These are phyloP conservation scores for Ziziphus jujuba DNA, from an alignment of 306 rosid genomes.

Conservation along the genomic window DNA sequence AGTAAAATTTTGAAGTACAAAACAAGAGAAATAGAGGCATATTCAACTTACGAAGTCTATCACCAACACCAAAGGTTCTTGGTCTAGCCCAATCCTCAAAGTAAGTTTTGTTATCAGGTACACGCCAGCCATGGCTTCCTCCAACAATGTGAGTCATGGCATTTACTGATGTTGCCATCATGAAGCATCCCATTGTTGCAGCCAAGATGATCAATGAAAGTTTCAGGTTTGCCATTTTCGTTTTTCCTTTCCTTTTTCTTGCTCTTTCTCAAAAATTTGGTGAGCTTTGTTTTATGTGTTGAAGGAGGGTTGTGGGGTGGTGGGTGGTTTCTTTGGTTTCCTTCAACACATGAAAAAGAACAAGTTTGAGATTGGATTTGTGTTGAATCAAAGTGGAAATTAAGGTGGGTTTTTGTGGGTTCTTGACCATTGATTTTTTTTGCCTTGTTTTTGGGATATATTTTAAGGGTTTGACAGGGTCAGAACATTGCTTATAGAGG, in stretches of 20 bases:
- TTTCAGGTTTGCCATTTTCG: slow-evolving; percentile 34
- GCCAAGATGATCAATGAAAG: slow-evolving; percentile 21
- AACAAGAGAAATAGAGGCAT: neutral
- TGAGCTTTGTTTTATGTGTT: slow-evolving; percentile 19
- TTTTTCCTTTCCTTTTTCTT: neutral
- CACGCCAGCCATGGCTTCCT: slow-evolving; percentile 60
- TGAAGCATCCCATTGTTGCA: slow-evolving; percentile 20
- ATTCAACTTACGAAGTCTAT: slow-evolving; percentile 46
- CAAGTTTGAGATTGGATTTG: slow-evolving; percentile 1
- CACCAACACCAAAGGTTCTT: slow-evolving; percentile 58
- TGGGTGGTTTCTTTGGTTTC: neutral
- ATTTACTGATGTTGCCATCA: slow-evolving; percentile 31
- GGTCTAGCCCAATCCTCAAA: slow-evolving; percentile 56
- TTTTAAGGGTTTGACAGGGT: slow-evolving; percentile 34
- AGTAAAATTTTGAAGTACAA: neutral
- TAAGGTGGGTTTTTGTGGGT: neutral
- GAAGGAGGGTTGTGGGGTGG: slow-evolving; percentile 15
- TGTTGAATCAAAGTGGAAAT: neutral
- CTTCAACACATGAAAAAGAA: slow-evolving; percentile 1
- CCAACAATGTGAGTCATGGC: slow-evolving; percentile 65
- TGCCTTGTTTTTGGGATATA: too few species aligned
- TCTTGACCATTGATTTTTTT: neutral
- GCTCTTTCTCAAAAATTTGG: neutral
- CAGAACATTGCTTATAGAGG: slow-evolving; percentile 16
- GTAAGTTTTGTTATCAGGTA: slow-evolving; percentile 34